A percentile compares a stretch with the other conserved stretches of the same genome.
phyloP scores from a whole-genome alignment of 257 asterid species.

The Lantana camara region DNA sequence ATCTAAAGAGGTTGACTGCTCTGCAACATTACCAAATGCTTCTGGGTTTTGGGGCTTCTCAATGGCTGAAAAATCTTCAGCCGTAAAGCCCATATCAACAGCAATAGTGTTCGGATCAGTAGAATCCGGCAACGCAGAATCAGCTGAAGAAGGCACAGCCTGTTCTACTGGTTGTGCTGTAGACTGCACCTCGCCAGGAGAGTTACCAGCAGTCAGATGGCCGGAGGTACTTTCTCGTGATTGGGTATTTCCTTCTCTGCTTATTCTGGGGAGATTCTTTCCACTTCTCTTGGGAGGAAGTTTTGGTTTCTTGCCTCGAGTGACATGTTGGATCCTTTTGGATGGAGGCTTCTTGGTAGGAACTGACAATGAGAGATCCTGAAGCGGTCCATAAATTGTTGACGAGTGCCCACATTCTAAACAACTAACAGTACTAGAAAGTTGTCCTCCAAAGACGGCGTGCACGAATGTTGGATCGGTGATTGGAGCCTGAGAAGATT shows the following conservation, averaged over 20 bases:
- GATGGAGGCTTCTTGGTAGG: slow-evolving; percentile 78
- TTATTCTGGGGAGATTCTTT: slow-evolving; percentile 45
- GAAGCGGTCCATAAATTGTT: slow-evolving; percentile 68
- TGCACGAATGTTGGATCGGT: slow-evolving; percentile 62
- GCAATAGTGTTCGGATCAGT: slow-evolving; percentile 40
- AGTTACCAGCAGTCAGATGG: slow-evolving; percentile 37
- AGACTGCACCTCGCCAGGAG: slow-evolving; percentile 41
- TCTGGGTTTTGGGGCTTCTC: slow-evolving; percentile 31
- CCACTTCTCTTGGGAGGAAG: slow-evolving; percentile 65
- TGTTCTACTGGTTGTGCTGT: slow-evolving; percentile 35
- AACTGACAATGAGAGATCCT: slow-evolving; percentile 88
- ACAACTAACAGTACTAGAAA: slow-evolving; percentile 80
- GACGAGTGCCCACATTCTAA: slow-evolving; percentile 84
- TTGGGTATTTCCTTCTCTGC: slow-evolving; percentile 39
- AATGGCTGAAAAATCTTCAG: slow-evolving; percentile 38
- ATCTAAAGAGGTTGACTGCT: slow-evolving; percentile 32
- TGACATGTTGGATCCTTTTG: slow-evolving; percentile 44
- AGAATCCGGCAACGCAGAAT: slow-evolving; percentile 38
- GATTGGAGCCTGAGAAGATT: slow-evolving; percentile 36
- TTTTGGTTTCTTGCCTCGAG: slow-evolving; percentile 71
- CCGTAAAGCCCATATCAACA: slow-evolving; percentile 51
- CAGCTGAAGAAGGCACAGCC: slow-evolving; percentile 35
- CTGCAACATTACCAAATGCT: slow-evolving; percentile 33
- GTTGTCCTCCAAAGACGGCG: slow-evolving; percentile 80
- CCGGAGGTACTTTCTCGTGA: slow-evolving; percentile 43